phyloP scores from a whole-genome alignment of 2,329 filamentous ascomycete genomes.

The Ophiocordyceps camponoti-leonardi region DNA sequence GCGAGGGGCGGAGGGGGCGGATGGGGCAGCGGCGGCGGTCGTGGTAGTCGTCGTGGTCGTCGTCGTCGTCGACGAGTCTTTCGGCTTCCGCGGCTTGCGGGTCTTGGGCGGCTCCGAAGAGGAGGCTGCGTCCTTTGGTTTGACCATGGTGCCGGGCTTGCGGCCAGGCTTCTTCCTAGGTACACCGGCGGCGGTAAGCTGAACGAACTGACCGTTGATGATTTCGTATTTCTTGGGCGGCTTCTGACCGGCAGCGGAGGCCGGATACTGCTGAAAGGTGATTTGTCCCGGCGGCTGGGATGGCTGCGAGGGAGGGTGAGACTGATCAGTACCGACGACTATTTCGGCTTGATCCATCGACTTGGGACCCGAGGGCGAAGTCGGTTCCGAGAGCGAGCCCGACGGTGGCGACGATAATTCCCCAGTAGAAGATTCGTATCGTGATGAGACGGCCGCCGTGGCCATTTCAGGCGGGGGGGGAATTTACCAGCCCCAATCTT shows the following conservation, averaged over 20 bases:
- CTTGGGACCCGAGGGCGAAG: constrained; percentile 21
- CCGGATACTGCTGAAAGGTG: constrained; percentile 10
- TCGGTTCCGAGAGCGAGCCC: constrained; percentile 30
- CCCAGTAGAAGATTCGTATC: constrained; percentile 28
- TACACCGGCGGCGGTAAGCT: constrained; percentile 38
- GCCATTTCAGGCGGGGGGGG: constrained; percentile 9
- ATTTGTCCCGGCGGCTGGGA: constrained; percentile 4
- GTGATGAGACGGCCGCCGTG: constrained; percentile 14
- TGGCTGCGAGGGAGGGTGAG: constrained; percentile 1
- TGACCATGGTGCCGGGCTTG: constrained; percentile 41
- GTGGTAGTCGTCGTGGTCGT: too few relatives aligned
- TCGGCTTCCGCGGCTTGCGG: constrained; percentile 37
- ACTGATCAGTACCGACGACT: constrained; percentile 22
- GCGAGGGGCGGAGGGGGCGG: constrained; percentile 33
- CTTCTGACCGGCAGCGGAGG: neutral
- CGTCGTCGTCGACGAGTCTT: constrained; percentile 26
- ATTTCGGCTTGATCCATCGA: constrained; percentile 29
- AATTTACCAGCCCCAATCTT: neutral
- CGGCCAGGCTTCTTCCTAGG: constrained; percentile 48
- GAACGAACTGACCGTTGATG: constrained; percentile 24
- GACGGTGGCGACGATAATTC: constrained; percentile 35
- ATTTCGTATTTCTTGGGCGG: constrained; percentile 14
- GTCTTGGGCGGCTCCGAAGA: constrained; percentile 25
- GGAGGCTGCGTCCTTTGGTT: constrained; percentile 18
- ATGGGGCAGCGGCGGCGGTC: too few relatives aligned